Evolutionary conservation across 2,329 filamentous ascomycete genomes (phyloP).

Genomic region (Calonectria pteridis): DNA sequence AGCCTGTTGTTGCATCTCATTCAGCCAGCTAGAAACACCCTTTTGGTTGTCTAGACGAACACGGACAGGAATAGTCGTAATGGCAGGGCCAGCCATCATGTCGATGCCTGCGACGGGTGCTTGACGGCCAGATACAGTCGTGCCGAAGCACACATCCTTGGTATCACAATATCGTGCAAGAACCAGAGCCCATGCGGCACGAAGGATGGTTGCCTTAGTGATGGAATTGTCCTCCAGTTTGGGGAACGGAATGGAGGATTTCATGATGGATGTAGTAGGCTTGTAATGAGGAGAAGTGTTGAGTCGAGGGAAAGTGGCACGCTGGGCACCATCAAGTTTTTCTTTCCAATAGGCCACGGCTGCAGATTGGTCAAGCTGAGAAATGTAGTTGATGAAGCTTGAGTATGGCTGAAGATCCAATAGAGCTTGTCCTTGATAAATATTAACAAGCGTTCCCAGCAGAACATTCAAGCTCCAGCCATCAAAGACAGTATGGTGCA

Average conservation of each 20-base stretch:
- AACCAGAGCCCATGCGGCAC: constrained; percentile 9
- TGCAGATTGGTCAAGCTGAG: not conserved
- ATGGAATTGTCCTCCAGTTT: not conserved
- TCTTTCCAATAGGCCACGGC: constrained; percentile 7
- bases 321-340: constrained; percentile 13
- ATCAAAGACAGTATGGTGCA: constrained; percentile 42
- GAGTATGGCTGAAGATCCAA: constrained; percentile 5
- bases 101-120: constrained; percentile 37
- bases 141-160: constrained; percentile 13
- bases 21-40: constrained; percentile 46
- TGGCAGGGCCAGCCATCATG: constrained; percentile 44
- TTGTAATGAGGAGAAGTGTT: not conserved
- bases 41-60: constrained; percentile 44
- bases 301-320: constrained; percentile 3
- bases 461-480: constrained; percentile 36
- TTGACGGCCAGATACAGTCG: constrained; percentile 12
- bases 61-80: constrained; percentile 46
- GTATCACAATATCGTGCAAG: constrained; percentile 13
- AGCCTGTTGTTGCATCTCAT: constrained; percentile 40
- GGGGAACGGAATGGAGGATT: constrained; percentile 1
- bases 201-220: constrained; percentile 9
- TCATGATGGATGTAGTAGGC: not conserved
- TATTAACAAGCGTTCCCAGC: not conserved
- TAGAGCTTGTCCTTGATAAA: not conserved
- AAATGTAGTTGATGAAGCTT: constrained; percentile 11